Evolutionary conservation across 352 stramenopile genomes (phyloP), one percentile per base, ranked within the genome.

Genomic region (Pythium scleroteichum): DNA sequence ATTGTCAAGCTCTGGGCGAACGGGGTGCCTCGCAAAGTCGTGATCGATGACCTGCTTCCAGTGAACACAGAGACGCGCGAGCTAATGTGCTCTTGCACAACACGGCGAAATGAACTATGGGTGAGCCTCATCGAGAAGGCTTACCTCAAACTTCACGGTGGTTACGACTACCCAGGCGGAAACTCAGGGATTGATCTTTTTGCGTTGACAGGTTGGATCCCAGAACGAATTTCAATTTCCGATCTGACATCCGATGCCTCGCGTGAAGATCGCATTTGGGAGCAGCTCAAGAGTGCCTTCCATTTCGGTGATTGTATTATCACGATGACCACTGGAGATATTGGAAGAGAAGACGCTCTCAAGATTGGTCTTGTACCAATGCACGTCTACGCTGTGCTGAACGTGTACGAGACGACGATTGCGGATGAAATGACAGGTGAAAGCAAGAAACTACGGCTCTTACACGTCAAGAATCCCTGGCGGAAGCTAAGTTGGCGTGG

Each of bases 91-190:
- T 93, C 85, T 23, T 94, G 85, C 39, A 91, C 72, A 22, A 96
- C 82, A 19, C 72, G 56, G 40, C 75, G 87, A 68, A 94, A 94
- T 62, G 87, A 95, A 40, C 69, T 95, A 10, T 95, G 83, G 83
- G 96, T 99, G n/a, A 94, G 85, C 60, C 83, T 99, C 14, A 97
- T 99, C 29, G 97, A 99, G 81, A 99, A 99, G 65, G 97, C 97
- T 3, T 99, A 98, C 62, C 79, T 99, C 64, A 99, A 99, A 71
- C 78, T 99, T 6, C 96, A 95, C 55, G 97, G 97, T 35, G 96
- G 96, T 1, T 99, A 99, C 65, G 86, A 98, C 64, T 99, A 99
- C 76, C 94, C 96, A 32, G 97, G 97, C 17, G 96, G 90, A 24
- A 99, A 99, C 73, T 97, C 86, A 53, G 94, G 95, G 19, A 97